Evolutionary conservation across 306 rosid species (phyloP), one percentile per base, ranked within the genome.

Genomic region (Mucuna pruriens): DNA sequence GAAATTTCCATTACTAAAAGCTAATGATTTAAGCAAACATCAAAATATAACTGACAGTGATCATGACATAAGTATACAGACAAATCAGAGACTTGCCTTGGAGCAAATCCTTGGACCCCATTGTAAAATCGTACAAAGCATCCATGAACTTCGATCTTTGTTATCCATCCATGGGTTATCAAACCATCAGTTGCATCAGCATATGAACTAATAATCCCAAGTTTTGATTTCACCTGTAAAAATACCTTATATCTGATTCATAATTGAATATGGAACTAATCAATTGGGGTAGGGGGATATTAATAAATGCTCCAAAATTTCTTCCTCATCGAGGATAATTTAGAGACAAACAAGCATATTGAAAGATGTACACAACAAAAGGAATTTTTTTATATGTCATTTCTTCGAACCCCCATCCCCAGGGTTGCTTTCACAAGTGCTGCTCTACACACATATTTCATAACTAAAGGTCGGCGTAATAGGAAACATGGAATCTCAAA

Each of bases 161-260:
- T 83, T 84, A 95, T 89, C 99, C 99, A 95, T 72, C 99, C 99
- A 87, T 95, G 99, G 51, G 94, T 89, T 82, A 95, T 83, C 81
- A 93, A 85, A 78, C 98, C 97, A 49, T 85, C 96, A 61, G 88
- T 75, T 48, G 93, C 98, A 79, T 95, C 97, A 61, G 84, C 72
- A 81, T 89, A 93, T 29, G 99, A 93, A 86, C 94, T 86, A 73
- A 95, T 84, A 86, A 93, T 90, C 75, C 77, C 88, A 61, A 87
- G 92, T 81, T 95, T 95, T 0, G 98, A 95, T 86, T 91, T 95
- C 79, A 95, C 98, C 98, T 94, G 87, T 70, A 54, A 57, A 52
- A 62, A 58, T 44, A 72, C n/a, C 15, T 74, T 62, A 83, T 40
- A 31, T 58, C 71, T 34, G 68, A 74, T 76, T 86, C 82, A 87